Evolutionary conservation across 139 green algal genomes (phyloP).

Genomic region (Edaphochlamys debaryana): DNA sequence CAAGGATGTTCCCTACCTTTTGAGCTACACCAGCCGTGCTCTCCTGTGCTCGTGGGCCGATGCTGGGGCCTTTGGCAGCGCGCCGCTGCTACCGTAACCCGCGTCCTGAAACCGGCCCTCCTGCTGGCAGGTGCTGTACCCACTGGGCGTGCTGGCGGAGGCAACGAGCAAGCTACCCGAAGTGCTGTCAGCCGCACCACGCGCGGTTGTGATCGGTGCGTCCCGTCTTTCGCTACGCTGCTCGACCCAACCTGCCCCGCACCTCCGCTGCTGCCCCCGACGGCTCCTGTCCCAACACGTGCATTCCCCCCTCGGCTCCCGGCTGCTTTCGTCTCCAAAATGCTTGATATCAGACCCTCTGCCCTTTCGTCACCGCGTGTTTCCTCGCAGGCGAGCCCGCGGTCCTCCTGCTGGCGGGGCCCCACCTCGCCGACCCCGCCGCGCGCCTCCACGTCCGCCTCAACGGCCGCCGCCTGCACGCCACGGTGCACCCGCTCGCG

Average conservation of each 20-base stretch:
- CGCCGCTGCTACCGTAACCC: too few species aligned
- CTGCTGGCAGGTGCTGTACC: too few species aligned
- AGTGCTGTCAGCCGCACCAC: too few species aligned
- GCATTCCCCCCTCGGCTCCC: too few species aligned
- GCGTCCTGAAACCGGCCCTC: too few species aligned
- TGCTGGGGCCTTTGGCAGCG: neutral
- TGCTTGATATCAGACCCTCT: neutral
- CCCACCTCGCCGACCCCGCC: neutral
- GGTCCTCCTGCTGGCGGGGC: neutral
- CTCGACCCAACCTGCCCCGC: neutral
- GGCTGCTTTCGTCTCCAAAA: neutral
- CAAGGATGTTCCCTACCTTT: neutral
- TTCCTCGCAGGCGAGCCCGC: slow-evolving; percentile 1
- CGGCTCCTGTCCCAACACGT: neutral
- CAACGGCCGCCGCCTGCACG: slow-evolving; percentile 3
- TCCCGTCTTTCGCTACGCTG: neutral
- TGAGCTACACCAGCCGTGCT: neutral
- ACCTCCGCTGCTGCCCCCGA: neutral
- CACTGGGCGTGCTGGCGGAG: too few species aligned
- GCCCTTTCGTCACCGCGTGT: neutral
- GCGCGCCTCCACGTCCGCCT: slow-evolving; percentile 10
- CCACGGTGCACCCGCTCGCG: neutral
- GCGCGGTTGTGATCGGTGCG: too few species aligned
- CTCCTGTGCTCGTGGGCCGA: neutral
- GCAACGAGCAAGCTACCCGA: too few species aligned